These are phyloP conservation scores for Aspergillus sp. DNA, from an alignment of 2,329 filamentous ascomycete genomes.

Conservation along the genomic window DNA sequence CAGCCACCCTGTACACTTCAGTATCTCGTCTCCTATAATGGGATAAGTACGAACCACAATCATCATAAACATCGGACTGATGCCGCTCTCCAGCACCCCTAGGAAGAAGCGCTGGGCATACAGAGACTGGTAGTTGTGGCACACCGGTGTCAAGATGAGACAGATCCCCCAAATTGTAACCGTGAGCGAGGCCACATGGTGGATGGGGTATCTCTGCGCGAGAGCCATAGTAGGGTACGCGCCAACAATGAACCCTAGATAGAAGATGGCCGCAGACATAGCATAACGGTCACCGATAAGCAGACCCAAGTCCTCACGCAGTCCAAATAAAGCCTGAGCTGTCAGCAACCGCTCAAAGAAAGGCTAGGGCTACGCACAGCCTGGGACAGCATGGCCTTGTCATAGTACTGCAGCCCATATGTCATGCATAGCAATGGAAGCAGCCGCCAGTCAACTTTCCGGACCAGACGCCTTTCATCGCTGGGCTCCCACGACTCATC, in stretches of 20 bases:
- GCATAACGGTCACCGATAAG: constrained; percentile 45
- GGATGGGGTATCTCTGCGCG: constrained; percentile 49
- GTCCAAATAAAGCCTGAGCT: constrained; percentile 41
- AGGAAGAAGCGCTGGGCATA: constrained; percentile 55
- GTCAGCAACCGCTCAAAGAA: background rate
- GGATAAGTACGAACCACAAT: constrained; percentile 34
- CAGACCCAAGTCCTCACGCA: constrained; percentile 43
- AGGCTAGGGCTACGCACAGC: constrained; percentile 28
- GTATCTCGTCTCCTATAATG: too few species aligned
- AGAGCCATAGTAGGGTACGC: constrained; percentile 46
- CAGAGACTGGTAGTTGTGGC: constrained; percentile 38
- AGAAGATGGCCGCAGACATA: constrained; percentile 49
- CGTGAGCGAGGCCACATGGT: constrained; percentile 42
- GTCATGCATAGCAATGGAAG: constrained; percentile 50
- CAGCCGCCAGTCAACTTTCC: constrained; percentile 46
- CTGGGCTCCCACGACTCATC: constrained; percentile 43
- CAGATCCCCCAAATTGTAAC: constrained; percentile 12
- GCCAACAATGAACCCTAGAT: constrained; percentile 51
- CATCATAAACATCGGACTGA: constrained; percentile 59
- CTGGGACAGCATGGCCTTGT: constrained; percentile 56
- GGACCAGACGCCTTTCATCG: constrained; percentile 45
- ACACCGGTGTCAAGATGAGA: constrained; percentile 37
- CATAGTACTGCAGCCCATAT: constrained; percentile 50
- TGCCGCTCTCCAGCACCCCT: constrained; percentile 56
- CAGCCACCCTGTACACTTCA: constrained; percentile 15